Evolutionary conservation across 2,329 filamentous ascomycete species (phyloP).

Genomic region (Penicillium sclerotigenum): DNA sequence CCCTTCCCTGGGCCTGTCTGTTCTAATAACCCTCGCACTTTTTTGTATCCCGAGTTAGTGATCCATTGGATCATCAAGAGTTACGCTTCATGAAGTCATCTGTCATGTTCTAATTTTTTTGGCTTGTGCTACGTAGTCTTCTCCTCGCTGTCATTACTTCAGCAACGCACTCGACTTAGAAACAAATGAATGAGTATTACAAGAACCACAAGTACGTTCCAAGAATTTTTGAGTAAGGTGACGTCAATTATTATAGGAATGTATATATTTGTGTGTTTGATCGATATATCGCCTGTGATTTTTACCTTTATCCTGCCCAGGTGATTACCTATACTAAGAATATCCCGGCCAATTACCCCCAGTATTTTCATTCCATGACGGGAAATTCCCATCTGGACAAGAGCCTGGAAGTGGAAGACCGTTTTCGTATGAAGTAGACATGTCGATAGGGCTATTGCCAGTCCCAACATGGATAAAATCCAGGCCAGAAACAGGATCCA

Average conservation of each 20-base stretch:
- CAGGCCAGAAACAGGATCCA: constrained; percentile 38
- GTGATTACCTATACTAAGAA: neutral
- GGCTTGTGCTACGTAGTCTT: neutral
- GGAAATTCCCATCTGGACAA: neutral
- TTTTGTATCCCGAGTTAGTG: constrained; percentile 29
- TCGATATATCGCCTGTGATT: neutral
- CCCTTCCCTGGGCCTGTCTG: constrained; percentile 18
- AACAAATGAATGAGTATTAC: too few relatives aligned
- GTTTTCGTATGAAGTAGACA: neutral
- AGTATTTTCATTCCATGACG: constrained; percentile 10
- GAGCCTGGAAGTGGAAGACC: neutral
- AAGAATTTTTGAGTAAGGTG: too few relatives aligned
- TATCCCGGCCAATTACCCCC: constrained; percentile 11
- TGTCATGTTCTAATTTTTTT: constrained; percentile 17
- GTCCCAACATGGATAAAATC: constrained; percentile 31
- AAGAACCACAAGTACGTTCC: too few relatives aligned
- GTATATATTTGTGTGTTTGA: neutral
- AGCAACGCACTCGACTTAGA: neutral
- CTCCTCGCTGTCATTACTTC: neutral
- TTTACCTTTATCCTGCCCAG: neutral
- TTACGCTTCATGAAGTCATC: constrained; percentile 39
- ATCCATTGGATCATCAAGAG: constrained; percentile 28
- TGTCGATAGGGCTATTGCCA: neutral
- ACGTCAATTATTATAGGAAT: neutral
- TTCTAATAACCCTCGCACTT: constrained; percentile 19